Evolutionary conservation across 768 basidiomycete genomes (phyloP).

Genomic region (Dictyophora rubrovolvata): DNA sequence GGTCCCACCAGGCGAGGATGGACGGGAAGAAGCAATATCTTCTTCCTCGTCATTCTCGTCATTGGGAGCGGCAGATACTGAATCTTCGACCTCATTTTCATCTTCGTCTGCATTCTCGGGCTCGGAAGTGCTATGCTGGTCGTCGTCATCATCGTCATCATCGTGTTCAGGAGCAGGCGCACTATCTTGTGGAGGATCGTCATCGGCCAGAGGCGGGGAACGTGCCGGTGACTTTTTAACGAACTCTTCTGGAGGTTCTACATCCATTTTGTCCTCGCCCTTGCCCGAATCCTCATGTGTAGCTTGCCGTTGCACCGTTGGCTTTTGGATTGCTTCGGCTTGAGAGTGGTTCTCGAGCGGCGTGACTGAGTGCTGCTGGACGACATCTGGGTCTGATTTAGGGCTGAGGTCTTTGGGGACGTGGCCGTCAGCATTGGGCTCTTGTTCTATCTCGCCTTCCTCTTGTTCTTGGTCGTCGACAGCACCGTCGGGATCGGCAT

Average conservation of each 20-base stretch:
- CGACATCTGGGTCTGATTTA: background rate
- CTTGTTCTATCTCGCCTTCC: background rate
- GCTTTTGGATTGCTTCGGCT: slow-evolving; percentile 31
- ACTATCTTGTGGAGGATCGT: slow-evolving; percentile 22
- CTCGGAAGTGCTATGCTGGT: slow-evolving; percentile 16
- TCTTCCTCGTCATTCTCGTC: slow-evolving; percentile 18
- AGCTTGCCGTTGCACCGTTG: slow-evolving; percentile 13
- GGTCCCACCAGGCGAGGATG: slow-evolving; percentile 14
- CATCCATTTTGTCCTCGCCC: slow-evolving; percentile 13
- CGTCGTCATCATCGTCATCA: slow-evolving; percentile 20
- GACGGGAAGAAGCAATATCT: slow-evolving; percentile 12
- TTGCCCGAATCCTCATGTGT: slow-evolving; percentile 14
- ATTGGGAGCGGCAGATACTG: slow-evolving; percentile 14
- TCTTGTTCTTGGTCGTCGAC: slow-evolving; percentile 9
- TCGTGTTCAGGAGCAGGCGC: slow-evolving; percentile 21
- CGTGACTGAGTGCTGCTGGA: background rate
- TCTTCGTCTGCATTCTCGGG: slow-evolving; percentile 11
- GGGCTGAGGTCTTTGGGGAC: background rate
- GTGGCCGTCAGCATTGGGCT: background rate
- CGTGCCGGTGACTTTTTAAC: slow-evolving; percentile 13
- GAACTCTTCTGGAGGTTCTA: slow-evolving; percentile 19
- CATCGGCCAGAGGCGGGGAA: slow-evolving; percentile 13
- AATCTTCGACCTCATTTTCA: slow-evolving; percentile 15
- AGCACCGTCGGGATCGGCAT: slow-evolving; percentile 25
- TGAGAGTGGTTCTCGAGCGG: slow-evolving; percentile 18